Base-by-base conservation (phyloP, 352 stramenopile genomes). In the Phytophthora boehmeriae region DNA sequence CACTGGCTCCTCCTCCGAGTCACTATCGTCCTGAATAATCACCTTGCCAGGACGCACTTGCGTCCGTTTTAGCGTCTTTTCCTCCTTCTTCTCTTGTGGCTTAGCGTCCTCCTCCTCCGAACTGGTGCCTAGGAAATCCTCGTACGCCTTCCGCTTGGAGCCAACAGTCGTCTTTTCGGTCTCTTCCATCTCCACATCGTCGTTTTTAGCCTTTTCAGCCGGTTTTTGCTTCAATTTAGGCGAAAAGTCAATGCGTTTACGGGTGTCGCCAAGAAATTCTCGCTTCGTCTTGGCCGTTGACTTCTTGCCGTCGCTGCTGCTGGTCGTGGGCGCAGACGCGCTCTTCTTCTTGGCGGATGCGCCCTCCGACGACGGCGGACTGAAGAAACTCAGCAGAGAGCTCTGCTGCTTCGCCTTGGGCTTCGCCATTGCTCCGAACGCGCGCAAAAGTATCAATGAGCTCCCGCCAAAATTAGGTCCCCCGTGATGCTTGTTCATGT, bases 321-420 rank as follows among this genome's bases (percentile, higher is more conserved):
- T 52, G 23, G 17, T 25, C 9, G 22, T 54, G 2, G 41, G 27
- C 19, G 64, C 34, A 28, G 63, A 14, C 11, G 52, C 48, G 0
- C 55, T 68, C 28, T 71, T 78, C 45, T 83, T 79, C 60, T 77
- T 74, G 30, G 47, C 36, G 17, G 64, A 66, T 19, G 67, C 63
- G 32, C 64, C 61, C 43, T 75, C 49, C 1, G 61, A 75, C 32
- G 65, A 74, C 27, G 81, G 82, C 55, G 86, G 82, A 41, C 83
- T 93, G 70, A 95, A 95, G 83, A 95, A 95, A 71, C 68, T 91
- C 59, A 95, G 75, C 55, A 95, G 63, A 45, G 83, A 88, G 66
- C 88, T 90, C 74, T 95, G 85, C 38, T 59, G 50, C 59, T 78
- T 66, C 53, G 67, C 67, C 56, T 58, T 67, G 42, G 20, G 41